phyloP scores from a whole-genome alignment of 495 filamentous ascomycete genomes.

The Tuber indicum region DNA sequence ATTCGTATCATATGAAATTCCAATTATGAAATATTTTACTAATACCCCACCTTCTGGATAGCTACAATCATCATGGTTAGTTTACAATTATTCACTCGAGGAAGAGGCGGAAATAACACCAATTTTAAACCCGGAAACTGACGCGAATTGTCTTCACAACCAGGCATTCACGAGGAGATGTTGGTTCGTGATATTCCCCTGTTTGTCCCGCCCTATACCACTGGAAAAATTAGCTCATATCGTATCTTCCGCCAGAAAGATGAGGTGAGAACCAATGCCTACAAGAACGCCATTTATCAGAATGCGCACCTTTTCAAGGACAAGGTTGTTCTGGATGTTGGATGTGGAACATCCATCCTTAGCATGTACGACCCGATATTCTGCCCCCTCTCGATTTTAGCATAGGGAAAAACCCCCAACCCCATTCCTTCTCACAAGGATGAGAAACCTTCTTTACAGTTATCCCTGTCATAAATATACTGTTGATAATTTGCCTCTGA shows the following conservation, averaged over 20 bases:
- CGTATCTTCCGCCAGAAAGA: constrained; percentile 50
- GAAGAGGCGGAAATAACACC: constrained; percentile 10
- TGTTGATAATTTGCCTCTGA: constrained; percentile 39
- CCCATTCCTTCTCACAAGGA: constrained; percentile 16
- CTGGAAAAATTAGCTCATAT: constrained; percentile 25
- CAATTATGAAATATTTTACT: background rate
- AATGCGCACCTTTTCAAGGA: constrained; percentile 95
- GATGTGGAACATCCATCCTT: constrained; percentile 86
- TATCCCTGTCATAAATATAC: constrained; percentile 42
- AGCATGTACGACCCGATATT: constrained; percentile 59
- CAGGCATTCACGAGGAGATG: constrained; percentile 43
- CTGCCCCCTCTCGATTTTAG: constrained; percentile 2
- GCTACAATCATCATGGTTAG: constrained; percentile 44
- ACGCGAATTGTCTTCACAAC: constrained; percentile 26
- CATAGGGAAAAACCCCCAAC: constrained; percentile 6
- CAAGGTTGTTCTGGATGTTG: constrained; percentile 95
- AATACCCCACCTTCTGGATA: constrained; percentile 12
- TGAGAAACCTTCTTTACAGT: constrained; percentile 37
- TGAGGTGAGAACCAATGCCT: constrained; percentile 90
- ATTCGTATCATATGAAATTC: background rate
- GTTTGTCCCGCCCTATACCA: background rate
- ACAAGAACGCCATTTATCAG: constrained; percentile 93
- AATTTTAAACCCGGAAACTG: constrained; percentile 28
- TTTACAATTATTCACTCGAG: constrained; percentile 18
- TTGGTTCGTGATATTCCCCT: constrained; percentile 31